A percentile compares a stretch with the other conserved stretches of the same genome.
Conservation (phyloP, 192 early-diverging fungal species). For the Geosiphon pyriformis region DNA sequence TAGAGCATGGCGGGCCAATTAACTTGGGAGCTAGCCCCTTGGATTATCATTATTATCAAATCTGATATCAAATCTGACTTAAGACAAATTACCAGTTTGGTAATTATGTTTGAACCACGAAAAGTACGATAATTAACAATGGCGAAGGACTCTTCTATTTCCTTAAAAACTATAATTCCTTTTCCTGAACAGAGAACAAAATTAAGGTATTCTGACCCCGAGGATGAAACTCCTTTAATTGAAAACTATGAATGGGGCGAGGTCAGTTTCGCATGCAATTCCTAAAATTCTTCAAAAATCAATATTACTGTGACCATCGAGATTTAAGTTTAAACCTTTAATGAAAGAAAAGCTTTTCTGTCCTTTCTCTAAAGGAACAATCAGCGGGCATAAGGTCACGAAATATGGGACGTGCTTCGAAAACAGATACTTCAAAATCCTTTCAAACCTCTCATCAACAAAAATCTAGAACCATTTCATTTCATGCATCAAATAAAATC, state of each 20-base stretch:
- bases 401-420: not conserved
- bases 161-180: slow-evolving; percentile 23
- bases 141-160: slow-evolving; percentile 19
- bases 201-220: slow-evolving; percentile 15
- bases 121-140: no score
- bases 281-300: not conserved
- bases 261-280: not conserved
- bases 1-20: no score
- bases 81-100: no score
- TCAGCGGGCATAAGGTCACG: not conserved
- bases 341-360: not conserved
- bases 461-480: slow-evolving; percentile 44
- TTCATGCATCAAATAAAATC: slow-evolving; percentile 41
- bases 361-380: not conserved
- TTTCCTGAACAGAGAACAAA: slow-evolving; percentile 17
- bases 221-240: slow-evolving; percentile 21
- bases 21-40: no score
- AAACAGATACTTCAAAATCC: not conserved
- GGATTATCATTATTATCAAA: no score
- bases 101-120: no score
- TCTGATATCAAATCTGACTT: no score
- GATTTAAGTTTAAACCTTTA: no score
- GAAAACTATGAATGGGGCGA: slow-evolving; percentile 9
- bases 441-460: not conserved
- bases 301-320: no score